A percentile compares a stretch with the other conserved stretches of the same genome.
Conservation (phyloP, 495 filamentous ascomycete genomes). For the Apiosordaria backusii region DNA sequence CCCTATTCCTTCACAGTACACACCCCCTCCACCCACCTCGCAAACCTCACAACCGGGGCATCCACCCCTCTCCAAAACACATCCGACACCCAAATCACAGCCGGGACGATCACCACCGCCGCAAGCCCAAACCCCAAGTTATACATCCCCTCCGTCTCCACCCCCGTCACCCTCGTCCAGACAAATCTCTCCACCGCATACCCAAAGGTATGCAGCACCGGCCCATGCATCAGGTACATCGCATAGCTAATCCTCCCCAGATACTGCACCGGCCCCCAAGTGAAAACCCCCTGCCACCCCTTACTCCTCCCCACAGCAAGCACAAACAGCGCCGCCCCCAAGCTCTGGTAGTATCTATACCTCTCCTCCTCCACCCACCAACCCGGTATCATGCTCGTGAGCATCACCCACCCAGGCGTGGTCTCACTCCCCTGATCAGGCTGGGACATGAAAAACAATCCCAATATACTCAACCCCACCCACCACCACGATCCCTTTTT, state of each 20-base stretch:
- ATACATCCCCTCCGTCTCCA: conserved; percentile 30
- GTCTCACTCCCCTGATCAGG: conserved; percentile 37
- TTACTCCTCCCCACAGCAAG: conserved; percentile 33
- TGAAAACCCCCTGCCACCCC: conserved; percentile 39
- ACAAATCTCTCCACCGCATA: conserved; percentile 36
- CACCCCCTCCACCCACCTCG: conserved; percentile 40
- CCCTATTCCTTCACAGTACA: conserved; percentile 15
- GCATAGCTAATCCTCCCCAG: conserved; percentile 50
- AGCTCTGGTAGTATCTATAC: conserved; percentile 43
- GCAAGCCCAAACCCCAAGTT: conserved; percentile 37
- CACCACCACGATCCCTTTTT: conserved; percentile 11
- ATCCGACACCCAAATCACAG: conserved; percentile 45
- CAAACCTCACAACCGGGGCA: conserved; percentile 43
- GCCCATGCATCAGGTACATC: conserved; percentile 53
- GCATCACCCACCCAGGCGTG: conserved; percentile 40
- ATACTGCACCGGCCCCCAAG: conserved; percentile 38
- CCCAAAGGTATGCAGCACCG: conserved; percentile 44
- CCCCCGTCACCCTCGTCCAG: conserved; percentile 34
- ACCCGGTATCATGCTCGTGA: conserved; percentile 36
- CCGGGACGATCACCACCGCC: conserved; percentile 33
- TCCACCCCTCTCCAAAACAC: conserved; percentile 47
- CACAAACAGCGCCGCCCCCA: conserved; percentile 41
- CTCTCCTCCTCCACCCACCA: conserved; percentile 36
- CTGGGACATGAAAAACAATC: conserved; percentile 41
- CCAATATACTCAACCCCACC: conserved; percentile 26